phyloP scores from a whole-genome alignment of 176 grass and related monocot genomes.

The Ananas comosus region DNA sequence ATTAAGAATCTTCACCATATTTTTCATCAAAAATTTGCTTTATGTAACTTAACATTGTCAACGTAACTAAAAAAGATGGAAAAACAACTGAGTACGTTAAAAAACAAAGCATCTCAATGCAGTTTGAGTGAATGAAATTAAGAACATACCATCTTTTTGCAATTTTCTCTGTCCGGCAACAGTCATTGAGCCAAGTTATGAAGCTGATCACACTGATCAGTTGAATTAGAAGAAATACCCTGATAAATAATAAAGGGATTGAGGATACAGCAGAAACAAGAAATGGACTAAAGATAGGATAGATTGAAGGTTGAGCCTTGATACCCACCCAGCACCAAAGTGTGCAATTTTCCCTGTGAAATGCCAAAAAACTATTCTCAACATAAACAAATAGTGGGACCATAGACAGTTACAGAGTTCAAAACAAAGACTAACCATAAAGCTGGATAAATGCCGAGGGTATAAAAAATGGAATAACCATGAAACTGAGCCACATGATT shows the following conservation, averaged over 20 bases:
- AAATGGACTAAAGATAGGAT: background rate
- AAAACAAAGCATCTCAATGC: background rate
- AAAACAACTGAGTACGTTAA: background rate
- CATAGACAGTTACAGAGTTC: background rate
- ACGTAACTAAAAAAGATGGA: background rate
- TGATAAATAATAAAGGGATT: conserved; percentile 18
- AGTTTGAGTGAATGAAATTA: background rate
- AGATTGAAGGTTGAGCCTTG: background rate
- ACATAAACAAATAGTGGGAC: background rate
- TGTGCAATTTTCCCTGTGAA: conserved; percentile 71
- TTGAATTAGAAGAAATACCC: conserved; percentile 87
- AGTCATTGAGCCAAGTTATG: conserved; percentile 92
- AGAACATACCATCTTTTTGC: conserved; percentile 53
- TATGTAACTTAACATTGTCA: background rate
- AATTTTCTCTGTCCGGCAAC: conserved; percentile 58
- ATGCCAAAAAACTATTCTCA: background rate
- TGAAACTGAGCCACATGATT: conserved; percentile 73
- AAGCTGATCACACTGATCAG: conserved; percentile 85
- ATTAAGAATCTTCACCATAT: too few species aligned
- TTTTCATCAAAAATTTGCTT: too few species aligned
- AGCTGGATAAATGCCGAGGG: conserved; percentile 73
- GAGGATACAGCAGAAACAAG: background rate
- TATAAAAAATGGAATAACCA: conserved; percentile 61
- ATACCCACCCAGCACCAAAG: conserved; percentile 99
- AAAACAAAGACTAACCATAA: conserved; percentile 50